Conservation (phyloP, 768 basidiomycete genomes). For the Cantharellus cinnabarinus region DNA sequence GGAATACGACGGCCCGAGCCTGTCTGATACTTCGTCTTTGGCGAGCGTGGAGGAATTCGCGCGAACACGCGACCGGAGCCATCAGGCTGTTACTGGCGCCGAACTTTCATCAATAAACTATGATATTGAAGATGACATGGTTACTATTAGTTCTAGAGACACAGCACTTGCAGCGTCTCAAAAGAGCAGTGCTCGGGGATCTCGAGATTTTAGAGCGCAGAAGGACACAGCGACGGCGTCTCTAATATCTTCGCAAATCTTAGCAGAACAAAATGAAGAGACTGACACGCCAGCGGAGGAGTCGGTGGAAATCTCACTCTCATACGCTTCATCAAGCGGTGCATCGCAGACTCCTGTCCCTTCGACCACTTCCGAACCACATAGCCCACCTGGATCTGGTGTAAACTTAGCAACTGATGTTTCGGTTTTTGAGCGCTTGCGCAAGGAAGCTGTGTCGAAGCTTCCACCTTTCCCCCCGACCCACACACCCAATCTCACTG, state of each 20-base stretch:
- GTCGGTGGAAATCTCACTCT: not conserved
- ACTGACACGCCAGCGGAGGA: not conserved
- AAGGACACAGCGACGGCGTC: not conserved
- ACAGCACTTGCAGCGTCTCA: not conserved
- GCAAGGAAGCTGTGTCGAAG: not conserved
- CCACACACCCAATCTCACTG: not conserved
- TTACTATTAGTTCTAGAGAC: not conserved
- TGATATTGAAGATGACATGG: not conserved
- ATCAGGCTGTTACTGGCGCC: not conserved
- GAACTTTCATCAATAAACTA: not conserved
- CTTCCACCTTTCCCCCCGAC: not conserved
- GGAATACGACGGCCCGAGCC: constrained; percentile 79
- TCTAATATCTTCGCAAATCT: not conserved
- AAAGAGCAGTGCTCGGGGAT: not conserved
- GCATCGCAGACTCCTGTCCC: not conserved
- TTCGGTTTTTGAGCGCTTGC: not conserved
- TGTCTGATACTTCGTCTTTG: constrained; percentile 75
- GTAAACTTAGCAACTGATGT: not conserved
- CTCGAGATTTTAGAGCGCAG: not conserved
- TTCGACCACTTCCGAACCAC: not conserved
- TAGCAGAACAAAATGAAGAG: not conserved
- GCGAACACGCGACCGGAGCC: not conserved
- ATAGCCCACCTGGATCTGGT: not conserved
- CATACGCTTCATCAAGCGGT: not conserved
- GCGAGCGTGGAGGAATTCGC: constrained; percentile 53